Evolutionary conservation across 306 rosid species (phyloP).

Genomic region (Prunus kanzakura): DNA sequence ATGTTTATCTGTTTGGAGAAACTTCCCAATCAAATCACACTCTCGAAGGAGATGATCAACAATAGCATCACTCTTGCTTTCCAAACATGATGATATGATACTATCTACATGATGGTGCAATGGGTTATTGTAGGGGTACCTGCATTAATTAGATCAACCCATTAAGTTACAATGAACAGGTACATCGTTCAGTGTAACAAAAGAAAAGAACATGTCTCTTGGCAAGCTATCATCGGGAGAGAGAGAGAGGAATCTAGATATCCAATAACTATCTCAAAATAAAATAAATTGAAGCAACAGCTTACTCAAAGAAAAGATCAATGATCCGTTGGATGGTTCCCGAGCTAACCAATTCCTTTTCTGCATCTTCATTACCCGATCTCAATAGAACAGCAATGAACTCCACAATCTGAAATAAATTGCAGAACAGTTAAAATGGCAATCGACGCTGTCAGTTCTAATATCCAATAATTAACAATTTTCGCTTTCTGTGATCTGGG

Average conservation of each 20-base stretch:
- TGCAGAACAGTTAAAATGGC: conserved; percentile 17
- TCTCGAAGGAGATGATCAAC: conserved; percentile 79
- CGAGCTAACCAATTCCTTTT: conserved; percentile 80
- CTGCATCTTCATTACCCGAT: conserved; percentile 76
- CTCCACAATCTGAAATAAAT: conserved; percentile 75
- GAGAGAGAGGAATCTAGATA: not conserved
- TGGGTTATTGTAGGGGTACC: conserved; percentile 87
- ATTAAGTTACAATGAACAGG: conserved; percentile 14
- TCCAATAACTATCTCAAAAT: not conserved
- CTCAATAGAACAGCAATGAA: conserved; percentile 85
- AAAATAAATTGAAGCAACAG: not conserved
- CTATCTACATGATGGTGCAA: conserved; percentile 95
- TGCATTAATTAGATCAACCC: conserved; percentile 37
- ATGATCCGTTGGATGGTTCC: conserved; percentile 80
- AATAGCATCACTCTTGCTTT: conserved; percentile 65
- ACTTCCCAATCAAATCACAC: conserved; percentile 76
- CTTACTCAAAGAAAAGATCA: conserved; percentile 98
- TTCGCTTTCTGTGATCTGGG: not conserved
- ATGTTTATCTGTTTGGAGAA: conserved; percentile 69
- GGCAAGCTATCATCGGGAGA: not conserved
- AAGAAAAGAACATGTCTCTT: conserved; percentile 8
- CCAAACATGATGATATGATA: conserved; percentile 78
- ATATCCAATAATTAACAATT: not conserved
- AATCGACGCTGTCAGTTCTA: not conserved
- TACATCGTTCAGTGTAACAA: conserved; percentile 7